These are phyloP conservation scores for Geranium incanum DNA, from an alignment of 441 rosid species.

Conservation along the genomic window DNA sequence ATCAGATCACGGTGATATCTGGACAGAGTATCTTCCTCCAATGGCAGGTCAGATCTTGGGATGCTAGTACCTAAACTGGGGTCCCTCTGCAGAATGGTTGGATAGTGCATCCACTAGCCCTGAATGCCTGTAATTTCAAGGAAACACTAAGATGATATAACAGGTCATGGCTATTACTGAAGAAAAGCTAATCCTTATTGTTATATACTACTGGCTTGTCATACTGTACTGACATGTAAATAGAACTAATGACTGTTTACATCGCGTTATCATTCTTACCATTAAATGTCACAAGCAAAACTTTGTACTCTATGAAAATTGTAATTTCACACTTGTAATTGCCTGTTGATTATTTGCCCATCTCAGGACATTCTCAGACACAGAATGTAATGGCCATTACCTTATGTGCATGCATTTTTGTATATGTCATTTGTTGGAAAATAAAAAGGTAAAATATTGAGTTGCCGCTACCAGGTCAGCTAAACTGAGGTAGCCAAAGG, in stretches of 20 bases:
- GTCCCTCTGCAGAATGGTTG: background rate
- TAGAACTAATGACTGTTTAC: slow-evolving; percentile 2
- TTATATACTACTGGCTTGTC: background rate
- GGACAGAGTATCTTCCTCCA: slow-evolving; percentile 35
- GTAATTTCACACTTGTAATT: background rate
- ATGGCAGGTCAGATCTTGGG: slow-evolving; percentile 29
- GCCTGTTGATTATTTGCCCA: background rate
- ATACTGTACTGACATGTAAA: slow-evolving; percentile 7
- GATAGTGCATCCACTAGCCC: slow-evolving; percentile 7
- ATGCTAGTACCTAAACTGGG: slow-evolving; percentile 12
- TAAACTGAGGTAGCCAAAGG: slow-evolving; percentile 1
- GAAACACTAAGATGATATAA: background rate
- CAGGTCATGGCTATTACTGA: background rate
- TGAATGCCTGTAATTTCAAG: slow-evolving; percentile 3
- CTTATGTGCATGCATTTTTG: background rate
- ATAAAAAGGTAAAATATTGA: background rate
- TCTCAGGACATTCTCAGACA: background rate
- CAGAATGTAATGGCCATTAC: background rate
- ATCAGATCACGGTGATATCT: slow-evolving; percentile 21
- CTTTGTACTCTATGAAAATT: background rate
- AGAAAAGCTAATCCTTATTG: slow-evolving; percentile 5
- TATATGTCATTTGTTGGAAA: background rate
- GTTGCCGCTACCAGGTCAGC: background rate
- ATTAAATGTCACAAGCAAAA: background rate
- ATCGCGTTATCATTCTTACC: slow-evolving; percentile 2